Evolutionary conservation across 2,329 filamentous ascomycete species (phyloP), one percentile per base, ranked within the genome.

Genomic region (Penicillium sp.): DNA sequence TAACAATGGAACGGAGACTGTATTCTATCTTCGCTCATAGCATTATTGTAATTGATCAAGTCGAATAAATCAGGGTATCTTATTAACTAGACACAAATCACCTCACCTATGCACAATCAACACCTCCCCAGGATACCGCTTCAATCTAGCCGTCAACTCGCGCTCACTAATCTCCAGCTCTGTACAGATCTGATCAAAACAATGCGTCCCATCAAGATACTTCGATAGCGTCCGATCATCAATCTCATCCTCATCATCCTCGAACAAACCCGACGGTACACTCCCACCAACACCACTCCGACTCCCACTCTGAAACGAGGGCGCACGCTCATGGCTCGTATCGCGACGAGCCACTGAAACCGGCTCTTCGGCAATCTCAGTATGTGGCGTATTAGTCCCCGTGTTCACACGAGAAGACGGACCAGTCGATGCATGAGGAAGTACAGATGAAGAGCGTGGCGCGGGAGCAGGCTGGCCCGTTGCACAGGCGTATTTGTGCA

Each of bases 401-500:
- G 64, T 67, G 3, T 59, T 64, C 3, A 55, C 54, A 6, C 63
- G 59, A 2, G 64, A 66, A 1, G 63, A 64, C 1, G 56, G 51
- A 0, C 58, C 62, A 6, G 60, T 61, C 13, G 47, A 51, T 7
- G 34, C 26, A 35, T 36, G 31, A 23, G 56, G 54, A 18, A 51
- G 44, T 29, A 54, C 51, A 10, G 55, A 55, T 4, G 54, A 58
- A 10, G 59, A 57, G 20, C 62, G 62, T 8, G 57, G 40, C 13
- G 52, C 50, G 1, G 59, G 61, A 0, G 63, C 58, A 1, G 65
- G 61, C 29, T 68, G 56, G 1, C 65, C 60, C 5, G 71, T 68
- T 36, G 69, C 64, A 54, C 94, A 80, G 23, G 89, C 86, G 64
- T 94, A 94, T 66, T 93, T 94, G 71, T 97, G 89, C 32, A 96